A percentile compares a stretch with the other conserved stretches of the same genome.
These are phyloP conservation scores for Globisporangium heterothallicum DNA, from an alignment of 352 stramenopile genomes.

Conservation along the genomic window DNA sequence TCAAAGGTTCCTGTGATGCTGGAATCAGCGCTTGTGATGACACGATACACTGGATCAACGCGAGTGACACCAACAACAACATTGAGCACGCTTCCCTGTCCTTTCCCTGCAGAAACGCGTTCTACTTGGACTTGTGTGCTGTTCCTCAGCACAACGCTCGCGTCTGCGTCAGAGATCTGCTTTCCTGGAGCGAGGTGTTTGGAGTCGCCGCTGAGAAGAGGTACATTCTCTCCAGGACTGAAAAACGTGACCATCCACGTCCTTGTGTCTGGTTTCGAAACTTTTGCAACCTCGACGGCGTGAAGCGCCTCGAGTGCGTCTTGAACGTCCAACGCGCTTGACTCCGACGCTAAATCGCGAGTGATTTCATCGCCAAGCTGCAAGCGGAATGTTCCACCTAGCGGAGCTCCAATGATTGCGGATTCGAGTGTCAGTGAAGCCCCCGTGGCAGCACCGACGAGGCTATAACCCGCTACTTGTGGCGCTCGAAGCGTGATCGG, in stretches of 20 bases:
- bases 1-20: constrained; percentile 18
- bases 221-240: constrained; percentile 19
- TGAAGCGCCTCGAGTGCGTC: constrained; percentile 27
- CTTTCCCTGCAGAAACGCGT: constrained; percentile 18
- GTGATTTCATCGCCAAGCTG: constrained; percentile 18
- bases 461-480: neutral
- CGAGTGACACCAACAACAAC: constrained; percentile 18
- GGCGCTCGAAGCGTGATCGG: constrained; percentile 4
- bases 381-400: constrained; percentile 26
- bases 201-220: constrained; percentile 16
- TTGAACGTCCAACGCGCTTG: constrained; percentile 19
- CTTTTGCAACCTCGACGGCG: constrained; percentile 18
- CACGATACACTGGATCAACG: constrained; percentile 22
- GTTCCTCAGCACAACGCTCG: neutral
- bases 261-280: constrained; percentile 2
- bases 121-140: constrained; percentile 11
- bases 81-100: constrained; percentile 20
- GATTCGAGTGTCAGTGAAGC: constrained; percentile 1
- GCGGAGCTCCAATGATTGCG: neutral
- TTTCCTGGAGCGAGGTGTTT: constrained; percentile 7
- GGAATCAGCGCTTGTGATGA: constrained; percentile 8
- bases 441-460: constrained; percentile 1
- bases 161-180: constrained; percentile 12
- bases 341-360: neutral
- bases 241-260: constrained; percentile 42